Conservation (phyloP, 306 rosid genomes). For the Canavalia ensiformis region DNA sequence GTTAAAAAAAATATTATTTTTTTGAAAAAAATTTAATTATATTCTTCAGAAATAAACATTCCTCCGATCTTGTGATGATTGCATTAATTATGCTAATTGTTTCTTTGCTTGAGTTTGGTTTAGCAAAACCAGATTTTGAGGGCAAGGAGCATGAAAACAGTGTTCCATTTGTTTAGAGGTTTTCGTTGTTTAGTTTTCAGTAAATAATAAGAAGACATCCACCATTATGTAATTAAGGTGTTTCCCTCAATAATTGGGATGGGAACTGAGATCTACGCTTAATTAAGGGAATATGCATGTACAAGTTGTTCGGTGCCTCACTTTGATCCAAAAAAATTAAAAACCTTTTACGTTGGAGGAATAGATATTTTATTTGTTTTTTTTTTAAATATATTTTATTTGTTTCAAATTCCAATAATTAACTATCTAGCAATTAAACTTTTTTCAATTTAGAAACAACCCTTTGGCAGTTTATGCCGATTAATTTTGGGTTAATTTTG, state of each 20-base stretch:
- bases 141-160: too few relatives aligned
- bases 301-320: neutral
- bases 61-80: too few relatives aligned
- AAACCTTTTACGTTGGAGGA: neutral
- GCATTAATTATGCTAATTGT: too few relatives aligned
- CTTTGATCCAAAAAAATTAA: neutral
- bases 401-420: neutral
- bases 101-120: too few relatives aligned
- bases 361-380: too few relatives aligned
- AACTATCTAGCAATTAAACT: neutral
- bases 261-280: neutral
- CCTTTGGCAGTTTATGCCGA: neutral
- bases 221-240: too few relatives aligned
- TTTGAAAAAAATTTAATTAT: too few relatives aligned
- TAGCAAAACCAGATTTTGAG: too few relatives aligned
- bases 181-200: neutral
- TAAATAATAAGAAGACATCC: too few relatives aligned
- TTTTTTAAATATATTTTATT: neutral
- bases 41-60: too few relatives aligned
- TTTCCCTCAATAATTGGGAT: neutral
- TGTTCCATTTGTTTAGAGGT: neutral
- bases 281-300: slow-evolving; percentile 3
- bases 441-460: neutral
- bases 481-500: neutral
- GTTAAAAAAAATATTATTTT: too few relatives aligned